Conservation (phyloP, 2,329 filamentous ascomycete species). For the Emmonsia crescens region DNA sequence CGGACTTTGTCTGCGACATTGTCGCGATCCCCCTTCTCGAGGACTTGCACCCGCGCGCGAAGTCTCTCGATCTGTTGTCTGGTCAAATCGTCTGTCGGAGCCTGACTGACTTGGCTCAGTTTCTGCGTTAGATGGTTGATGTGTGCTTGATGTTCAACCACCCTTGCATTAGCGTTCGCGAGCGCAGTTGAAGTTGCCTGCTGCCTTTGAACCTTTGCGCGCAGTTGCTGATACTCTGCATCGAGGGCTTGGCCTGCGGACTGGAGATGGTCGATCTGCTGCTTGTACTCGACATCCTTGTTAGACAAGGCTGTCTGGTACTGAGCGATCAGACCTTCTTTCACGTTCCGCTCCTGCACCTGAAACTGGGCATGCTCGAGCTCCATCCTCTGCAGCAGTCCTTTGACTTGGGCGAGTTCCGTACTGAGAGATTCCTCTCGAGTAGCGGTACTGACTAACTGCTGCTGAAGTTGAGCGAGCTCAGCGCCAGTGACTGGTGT, state of each 20-base stretch:
- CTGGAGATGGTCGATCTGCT: constrained; percentile 4
- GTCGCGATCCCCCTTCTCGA: constrained; percentile 5
- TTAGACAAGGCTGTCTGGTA: neutral
- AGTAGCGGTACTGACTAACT: neutral
- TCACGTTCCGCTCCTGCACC: neutral
- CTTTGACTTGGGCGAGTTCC: neutral
- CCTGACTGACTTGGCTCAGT: constrained; percentile 5
- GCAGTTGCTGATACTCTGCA: constrained; percentile 4
- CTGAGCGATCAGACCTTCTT: neutral
- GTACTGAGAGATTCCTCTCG: neutral
- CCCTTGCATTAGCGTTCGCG: constrained; percentile 9
- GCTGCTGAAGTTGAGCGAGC: neutral
- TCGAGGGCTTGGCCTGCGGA: constrained; percentile 1
- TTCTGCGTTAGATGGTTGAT: constrained; percentile 10
- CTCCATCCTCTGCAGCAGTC: neutral
- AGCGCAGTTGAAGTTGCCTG: constrained; percentile 11
- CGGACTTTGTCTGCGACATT: constrained; percentile 13
- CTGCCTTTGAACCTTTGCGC: neutral
- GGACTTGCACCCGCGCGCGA: neutral
- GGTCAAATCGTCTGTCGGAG: constrained; percentile 5
- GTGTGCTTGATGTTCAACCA: constrained; percentile 8
- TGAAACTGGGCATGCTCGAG: neutral
- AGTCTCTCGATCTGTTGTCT: constrained; percentile 8
- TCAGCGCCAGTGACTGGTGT: neutral
- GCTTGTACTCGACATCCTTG: neutral